Percentiles rank a stretch among this genome's conserved stretches.
phyloP scores from a whole-genome alignment of 2,329 filamentous ascomycete genomes.

The Alternaria triticimaculans region DNA sequence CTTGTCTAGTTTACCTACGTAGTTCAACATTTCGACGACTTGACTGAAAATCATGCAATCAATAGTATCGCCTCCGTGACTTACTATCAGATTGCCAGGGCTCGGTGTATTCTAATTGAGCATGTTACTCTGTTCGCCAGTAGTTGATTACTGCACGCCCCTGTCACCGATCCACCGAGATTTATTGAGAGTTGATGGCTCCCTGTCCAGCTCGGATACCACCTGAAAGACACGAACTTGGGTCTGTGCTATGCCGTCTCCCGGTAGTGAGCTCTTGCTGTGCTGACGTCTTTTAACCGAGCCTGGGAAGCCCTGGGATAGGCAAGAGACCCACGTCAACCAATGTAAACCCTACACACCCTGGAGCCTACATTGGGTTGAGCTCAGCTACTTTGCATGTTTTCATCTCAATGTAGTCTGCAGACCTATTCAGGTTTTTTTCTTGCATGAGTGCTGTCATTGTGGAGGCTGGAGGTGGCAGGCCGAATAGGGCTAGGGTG shows the following conservation, averaged over 20 bases:
- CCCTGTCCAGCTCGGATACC: neutral
- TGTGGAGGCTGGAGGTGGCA: constrained; percentile 1
- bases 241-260: neutral
- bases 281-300: neutral
- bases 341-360: neutral
- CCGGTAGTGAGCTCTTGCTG: neutral
- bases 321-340: neutral
- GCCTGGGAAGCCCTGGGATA: neutral
- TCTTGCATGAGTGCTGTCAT: neutral
- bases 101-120: neutral
- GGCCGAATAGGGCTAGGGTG: constrained; percentile 20
- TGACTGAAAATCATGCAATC: neutral
- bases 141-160: neutral
- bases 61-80: too few relatives aligned
- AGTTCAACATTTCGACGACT: neutral
- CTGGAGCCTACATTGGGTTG: neutral
- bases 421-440: neutral
- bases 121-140: neutral
- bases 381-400: neutral
- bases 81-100: neutral
- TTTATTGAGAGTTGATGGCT: neutral
- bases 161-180: neutral
- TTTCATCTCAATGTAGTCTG: neutral
- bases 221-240: neutral
- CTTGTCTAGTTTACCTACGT: neutral